Conservation (phyloP, 2,329 filamentous ascomycete species). For the Metarhizium anisopliae region DNA sequence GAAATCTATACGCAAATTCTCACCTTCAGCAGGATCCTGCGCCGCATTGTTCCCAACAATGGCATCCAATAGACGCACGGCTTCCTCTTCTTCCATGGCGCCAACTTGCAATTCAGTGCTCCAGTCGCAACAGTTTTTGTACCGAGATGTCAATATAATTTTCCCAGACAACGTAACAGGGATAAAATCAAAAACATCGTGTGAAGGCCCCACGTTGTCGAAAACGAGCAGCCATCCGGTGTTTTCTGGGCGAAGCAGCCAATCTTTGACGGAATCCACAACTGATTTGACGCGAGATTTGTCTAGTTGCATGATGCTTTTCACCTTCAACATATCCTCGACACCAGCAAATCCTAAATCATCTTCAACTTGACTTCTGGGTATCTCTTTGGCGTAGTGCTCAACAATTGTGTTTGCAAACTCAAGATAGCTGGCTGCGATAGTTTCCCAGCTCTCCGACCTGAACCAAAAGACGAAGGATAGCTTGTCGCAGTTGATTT, state of each 20-base stretch:
- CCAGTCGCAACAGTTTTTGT: slow-evolving; percentile 14
- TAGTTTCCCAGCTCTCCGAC: slow-evolving; percentile 18
- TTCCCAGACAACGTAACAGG: slow-evolving; percentile 15
- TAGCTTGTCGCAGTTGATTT: slow-evolving; percentile 10
- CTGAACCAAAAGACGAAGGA: slow-evolving; percentile 19
- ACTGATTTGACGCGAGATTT: slow-evolving; percentile 13
- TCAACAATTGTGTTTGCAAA: slow-evolving; percentile 13
- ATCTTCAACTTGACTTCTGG: slow-evolving; percentile 11
- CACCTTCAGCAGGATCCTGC: slow-evolving; percentile 8
- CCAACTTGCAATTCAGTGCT: slow-evolving; percentile 12
- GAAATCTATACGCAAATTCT: not conserved
- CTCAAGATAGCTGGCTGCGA: slow-evolving; percentile 16
- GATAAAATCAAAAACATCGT: slow-evolving; percentile 16
- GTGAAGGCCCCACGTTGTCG: slow-evolving; percentile 15
- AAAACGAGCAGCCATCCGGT: slow-evolving; percentile 16
- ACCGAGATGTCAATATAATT: slow-evolving; percentile 15
- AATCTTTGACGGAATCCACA: slow-evolving; percentile 17
- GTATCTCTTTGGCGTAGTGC: slow-evolving; percentile 12
- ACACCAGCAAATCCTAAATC: slow-evolving; percentile 16
- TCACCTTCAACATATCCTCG: slow-evolving; percentile 16
- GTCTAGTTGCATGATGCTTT: slow-evolving; percentile 14
- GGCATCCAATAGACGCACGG: slow-evolving; percentile 10
- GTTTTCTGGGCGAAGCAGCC: slow-evolving; percentile 17
- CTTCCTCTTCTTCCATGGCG: slow-evolving; percentile 12
- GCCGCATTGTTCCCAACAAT: slow-evolving; percentile 5